Percentiles rank a stretch among this genome's conserved stretches.
Evolutionary conservation across 257 asterid genomes (phyloP).

Genomic region (Eucommia ulmoides): DNA sequence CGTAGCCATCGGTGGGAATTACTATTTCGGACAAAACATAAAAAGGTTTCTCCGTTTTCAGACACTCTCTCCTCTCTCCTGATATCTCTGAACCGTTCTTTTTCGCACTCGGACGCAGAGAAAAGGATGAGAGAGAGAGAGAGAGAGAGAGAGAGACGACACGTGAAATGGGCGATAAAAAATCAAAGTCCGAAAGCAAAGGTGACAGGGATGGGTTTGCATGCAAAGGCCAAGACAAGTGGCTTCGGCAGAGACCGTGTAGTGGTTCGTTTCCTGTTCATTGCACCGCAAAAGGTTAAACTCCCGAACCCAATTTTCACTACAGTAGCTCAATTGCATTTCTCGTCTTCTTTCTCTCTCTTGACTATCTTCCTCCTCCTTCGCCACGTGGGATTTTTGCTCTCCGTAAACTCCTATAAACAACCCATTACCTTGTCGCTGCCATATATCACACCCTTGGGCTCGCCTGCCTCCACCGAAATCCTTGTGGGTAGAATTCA

Average conservation of each 20-base stretch:
- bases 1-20: not conserved
- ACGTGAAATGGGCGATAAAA: slow-evolving; percentile 8
- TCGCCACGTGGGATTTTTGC: not conserved
- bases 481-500: not conserved
- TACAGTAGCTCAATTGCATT: not conserved
- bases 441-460: not conserved
- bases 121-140: not conserved
- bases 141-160: slow-evolving; percentile 3
- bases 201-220: slow-evolving; percentile 14
- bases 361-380: not conserved
- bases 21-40: not conserved
- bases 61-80: not conserved
- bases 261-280: slow-evolving; percentile 13
- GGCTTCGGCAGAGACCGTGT: slow-evolving; percentile 8
- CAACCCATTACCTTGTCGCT: not conserved
- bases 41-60: not conserved
- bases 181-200: not conserved
- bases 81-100: not conserved
- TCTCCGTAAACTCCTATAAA: not conserved
- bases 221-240: slow-evolving; percentile 24
- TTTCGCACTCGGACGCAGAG: not conserved
- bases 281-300: slow-evolving; percentile 11
- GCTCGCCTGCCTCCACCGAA: not conserved
- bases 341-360: not conserved
- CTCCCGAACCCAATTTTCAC: not conserved